Conservation (phyloP, 176 grass and related monocot genomes). For the Cenchrus fungigraminus region DNA sequence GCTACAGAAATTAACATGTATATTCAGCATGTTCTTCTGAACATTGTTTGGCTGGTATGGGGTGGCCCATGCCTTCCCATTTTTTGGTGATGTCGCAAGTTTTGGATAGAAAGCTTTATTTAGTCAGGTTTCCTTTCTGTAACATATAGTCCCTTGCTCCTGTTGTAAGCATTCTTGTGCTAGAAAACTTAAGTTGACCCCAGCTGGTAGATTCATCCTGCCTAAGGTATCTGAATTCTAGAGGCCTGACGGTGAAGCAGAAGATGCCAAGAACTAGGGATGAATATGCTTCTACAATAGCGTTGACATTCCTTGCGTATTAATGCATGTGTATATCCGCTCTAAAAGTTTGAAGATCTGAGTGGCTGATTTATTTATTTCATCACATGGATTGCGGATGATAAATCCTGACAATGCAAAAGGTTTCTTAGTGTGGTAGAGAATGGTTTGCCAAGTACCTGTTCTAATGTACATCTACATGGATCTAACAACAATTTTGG, state of each 20-base stretch:
- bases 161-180: background rate
- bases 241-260: background rate
- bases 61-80: conserved; percentile 3
- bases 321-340: background rate
- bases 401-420: background rate
- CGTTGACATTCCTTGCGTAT: background rate
- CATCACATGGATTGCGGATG: background rate
- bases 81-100: conserved; percentile 2
- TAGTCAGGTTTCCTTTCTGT: conserved; percentile 3
- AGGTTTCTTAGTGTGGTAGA: background rate
- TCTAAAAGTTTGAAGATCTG: background rate
- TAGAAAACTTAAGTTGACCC: background rate
- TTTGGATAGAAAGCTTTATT: conserved; percentile 29
- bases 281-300: background rate
- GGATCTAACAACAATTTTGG: background rate
- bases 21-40: background rate
- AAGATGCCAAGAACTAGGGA: background rate
- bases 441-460: background rate
- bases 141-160: conserved; percentile 14
- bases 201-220: background rate
- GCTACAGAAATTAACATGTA: conserved; percentile 72
- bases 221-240: background rate
- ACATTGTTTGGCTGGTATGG: conserved; percentile 24
- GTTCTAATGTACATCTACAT: too few relatives aligned
- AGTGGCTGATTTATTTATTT: background rate